Percentiles rank a stretch among this genome's conserved stretches.
Conservation (phyloP, 169 alveolate genomes). For the Plasmodium billcollinsi region DNA sequence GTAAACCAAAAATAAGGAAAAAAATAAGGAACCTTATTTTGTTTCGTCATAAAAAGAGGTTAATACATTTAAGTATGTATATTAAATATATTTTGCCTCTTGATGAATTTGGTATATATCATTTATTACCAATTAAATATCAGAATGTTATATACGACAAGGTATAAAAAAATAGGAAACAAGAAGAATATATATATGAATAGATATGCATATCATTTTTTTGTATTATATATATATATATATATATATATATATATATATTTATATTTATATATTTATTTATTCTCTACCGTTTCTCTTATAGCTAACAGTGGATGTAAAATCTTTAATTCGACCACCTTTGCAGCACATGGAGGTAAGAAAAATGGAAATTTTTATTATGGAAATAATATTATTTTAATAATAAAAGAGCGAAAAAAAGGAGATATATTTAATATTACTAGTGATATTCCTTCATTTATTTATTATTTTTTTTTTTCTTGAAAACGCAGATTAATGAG, state of each 20-base stretch:
- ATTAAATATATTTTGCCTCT: conserved; percentile 53
- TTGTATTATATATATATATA: background rate
- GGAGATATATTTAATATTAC: too few relatives aligned
- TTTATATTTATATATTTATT: background rate
- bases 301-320: conserved; percentile 59
- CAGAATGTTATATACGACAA: conserved; percentile 44
- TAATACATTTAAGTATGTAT: conserved; percentile 30
- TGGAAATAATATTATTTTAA: too few relatives aligned
- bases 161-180: conserved; percentile 5
- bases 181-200: background rate
- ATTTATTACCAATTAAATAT: conserved; percentile 56
- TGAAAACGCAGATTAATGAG: background rate
- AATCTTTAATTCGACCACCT: conserved; percentile 32
- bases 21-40: conserved; percentile 66
- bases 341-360: conserved; percentile 34
- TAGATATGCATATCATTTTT: background rate
- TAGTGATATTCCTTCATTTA: background rate
- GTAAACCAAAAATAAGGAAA: conserved; percentile 75
- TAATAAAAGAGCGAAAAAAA: too few relatives aligned
- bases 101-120: conserved; percentile 74
- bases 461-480: background rate
- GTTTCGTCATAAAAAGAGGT: conserved; percentile 48
- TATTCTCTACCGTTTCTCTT: conserved; percentile 1
- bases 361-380: background rate
- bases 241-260: background rate